Conservation (phyloP, 2,329 filamentous ascomycete species). For the Pseudopyrenochaeta lycopersici region DNA sequence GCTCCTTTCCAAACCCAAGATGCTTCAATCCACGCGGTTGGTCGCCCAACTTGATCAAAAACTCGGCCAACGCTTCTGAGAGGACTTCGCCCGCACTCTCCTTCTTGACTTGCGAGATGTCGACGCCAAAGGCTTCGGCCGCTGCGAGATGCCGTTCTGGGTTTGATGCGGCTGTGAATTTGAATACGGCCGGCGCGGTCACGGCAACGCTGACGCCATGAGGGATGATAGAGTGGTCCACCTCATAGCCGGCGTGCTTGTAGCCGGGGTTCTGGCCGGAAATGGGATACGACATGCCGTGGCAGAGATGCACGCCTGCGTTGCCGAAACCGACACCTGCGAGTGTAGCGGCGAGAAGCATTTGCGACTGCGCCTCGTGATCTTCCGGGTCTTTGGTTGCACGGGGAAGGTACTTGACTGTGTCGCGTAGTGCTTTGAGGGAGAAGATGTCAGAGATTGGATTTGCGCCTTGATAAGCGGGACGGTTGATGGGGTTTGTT, state of each 20-base stretch:
- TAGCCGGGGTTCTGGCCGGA: slow-evolving; percentile 94
- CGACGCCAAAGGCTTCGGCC: slow-evolving; percentile 89
- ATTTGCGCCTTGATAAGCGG: slow-evolving; percentile 96
- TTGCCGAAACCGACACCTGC: slow-evolving; percentile 98
- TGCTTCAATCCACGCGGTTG: slow-evolving; percentile 87
- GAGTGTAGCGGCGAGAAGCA: slow-evolving; percentile 92
- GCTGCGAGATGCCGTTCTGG: slow-evolving; percentile 90
- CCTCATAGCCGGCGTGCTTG: slow-evolving; percentile 84
- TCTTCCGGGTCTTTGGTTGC: slow-evolving; percentile 90
- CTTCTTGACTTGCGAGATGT: slow-evolving; percentile 84
- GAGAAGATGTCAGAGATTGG: slow-evolving; percentile 98
- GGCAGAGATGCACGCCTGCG: slow-evolving; percentile 89
- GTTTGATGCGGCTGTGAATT: slow-evolving; percentile 89
- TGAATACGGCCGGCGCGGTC: slow-evolving; percentile 91
- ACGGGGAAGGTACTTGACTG: slow-evolving; percentile 90
- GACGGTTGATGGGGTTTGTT: slow-evolving; percentile 85
- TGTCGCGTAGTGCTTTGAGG: slow-evolving; percentile 80
- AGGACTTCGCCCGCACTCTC: slow-evolving; percentile 91
- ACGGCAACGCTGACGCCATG: slow-evolving; percentile 97
- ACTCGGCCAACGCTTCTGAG: slow-evolving; percentile 81
- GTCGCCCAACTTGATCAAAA: slow-evolving; percentile 84
- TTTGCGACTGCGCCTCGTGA: slow-evolving; percentile 89
- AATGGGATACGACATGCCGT: slow-evolving; percentile 97
- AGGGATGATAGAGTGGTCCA: slow-evolving; percentile 82
- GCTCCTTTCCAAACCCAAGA: slow-evolving; percentile 77